Percentiles rank a stretch among this genome's conserved stretches.
Evolutionary conservation across 306 rosid species (phyloP).

Genomic region (Cicer arietinum): DNA sequence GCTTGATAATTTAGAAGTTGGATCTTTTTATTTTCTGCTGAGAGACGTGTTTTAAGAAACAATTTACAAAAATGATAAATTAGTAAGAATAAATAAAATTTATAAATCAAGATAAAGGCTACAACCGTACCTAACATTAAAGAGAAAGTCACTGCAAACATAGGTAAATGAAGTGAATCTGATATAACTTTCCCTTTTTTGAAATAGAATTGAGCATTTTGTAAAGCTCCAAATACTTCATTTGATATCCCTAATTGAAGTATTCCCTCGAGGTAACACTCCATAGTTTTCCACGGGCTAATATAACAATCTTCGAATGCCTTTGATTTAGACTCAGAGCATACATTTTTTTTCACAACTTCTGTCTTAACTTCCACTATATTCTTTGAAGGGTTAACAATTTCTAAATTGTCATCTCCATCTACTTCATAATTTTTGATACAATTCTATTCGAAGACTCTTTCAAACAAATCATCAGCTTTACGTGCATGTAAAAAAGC

Average conservation of each 20-base stretch:
- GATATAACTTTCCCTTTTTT: constrained; percentile 72
- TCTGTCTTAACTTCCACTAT: constrained; percentile 40
- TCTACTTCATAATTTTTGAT: too few relatives aligned
- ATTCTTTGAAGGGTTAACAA: background rate
- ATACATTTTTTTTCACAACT: constrained; percentile 54
- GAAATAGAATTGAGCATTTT: constrained; percentile 69
- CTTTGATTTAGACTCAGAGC: constrained; percentile 58
- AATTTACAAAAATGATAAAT: constrained; percentile 14
- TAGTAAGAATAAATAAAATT: constrained; percentile 22
- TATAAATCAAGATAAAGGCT: constrained; percentile 24
- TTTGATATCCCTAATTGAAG: constrained; percentile 80
- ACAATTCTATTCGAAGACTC: too few relatives aligned
- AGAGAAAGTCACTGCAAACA: constrained; percentile 70
- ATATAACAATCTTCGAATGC: constrained; percentile 63
- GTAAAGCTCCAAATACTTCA: constrained; percentile 74
- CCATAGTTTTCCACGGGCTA: constrained; percentile 76
- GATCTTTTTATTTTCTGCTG: too few relatives aligned
- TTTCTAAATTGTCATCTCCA: too few relatives aligned
- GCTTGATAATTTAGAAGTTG: too few relatives aligned
- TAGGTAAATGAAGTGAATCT: constrained; percentile 59
- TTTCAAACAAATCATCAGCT: too few relatives aligned
- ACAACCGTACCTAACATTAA: constrained; percentile 42
- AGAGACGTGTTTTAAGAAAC: too few relatives aligned
- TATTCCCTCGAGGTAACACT: constrained; percentile 85
- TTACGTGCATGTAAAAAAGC: too few relatives aligned